Base-by-base conservation (phyloP, 2,329 filamentous ascomycete species). In the Achaetomium macrosporum region DNA sequence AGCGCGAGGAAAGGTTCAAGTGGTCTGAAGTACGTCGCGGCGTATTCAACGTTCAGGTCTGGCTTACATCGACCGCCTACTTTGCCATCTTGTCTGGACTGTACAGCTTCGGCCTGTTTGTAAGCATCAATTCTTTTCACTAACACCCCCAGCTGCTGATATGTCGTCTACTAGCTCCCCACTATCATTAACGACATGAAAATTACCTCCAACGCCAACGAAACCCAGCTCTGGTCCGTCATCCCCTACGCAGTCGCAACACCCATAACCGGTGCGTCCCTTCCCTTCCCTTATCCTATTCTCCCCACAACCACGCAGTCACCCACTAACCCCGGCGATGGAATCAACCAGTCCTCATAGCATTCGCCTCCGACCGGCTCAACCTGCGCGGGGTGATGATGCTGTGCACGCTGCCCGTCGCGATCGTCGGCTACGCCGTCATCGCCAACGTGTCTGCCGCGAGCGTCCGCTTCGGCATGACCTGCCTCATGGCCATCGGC, bases 401-500 rank as follows among this genome's bases (percentile, higher is more conserved):
- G 79, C 75, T 87, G 2, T 75, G 72, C 64, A 81, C 79, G 0
- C 71, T 87, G 0, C 81, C 82, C 8, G 70, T 87, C 42, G 80
- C 83, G 30, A 85, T 87, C 50, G 71, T 77, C 15, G 84, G 84
- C 16, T 87, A 87, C 59, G 83, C 76, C 0, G 77, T 77, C 8
- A 85, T 87, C 51, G 79, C 79, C 57, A 80, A 81, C 43, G 71
- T 77, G 17, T 64, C 69, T 1, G 70, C 74, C 17, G 42, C 57
- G 12, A 50, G 33, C 2, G 71, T 78, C 9, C 77, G 81, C 48
- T 87, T 84, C 59, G 82, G 74, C 37, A 85, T 85, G 80, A 85
- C 82, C 0, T 84, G 83, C 61, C 69, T 87, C 50, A 84, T 85
- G 81, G 80, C 83, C 0, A 78, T 77, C 0, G 83, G 83, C 10